Percentiles rank a stretch among this genome's conserved stretches.
These are phyloP conservation scores for Bipolaris gigantea DNA, from an alignment of 2,329 filamentous ascomycete genomes.

Conservation along the genomic window DNA sequence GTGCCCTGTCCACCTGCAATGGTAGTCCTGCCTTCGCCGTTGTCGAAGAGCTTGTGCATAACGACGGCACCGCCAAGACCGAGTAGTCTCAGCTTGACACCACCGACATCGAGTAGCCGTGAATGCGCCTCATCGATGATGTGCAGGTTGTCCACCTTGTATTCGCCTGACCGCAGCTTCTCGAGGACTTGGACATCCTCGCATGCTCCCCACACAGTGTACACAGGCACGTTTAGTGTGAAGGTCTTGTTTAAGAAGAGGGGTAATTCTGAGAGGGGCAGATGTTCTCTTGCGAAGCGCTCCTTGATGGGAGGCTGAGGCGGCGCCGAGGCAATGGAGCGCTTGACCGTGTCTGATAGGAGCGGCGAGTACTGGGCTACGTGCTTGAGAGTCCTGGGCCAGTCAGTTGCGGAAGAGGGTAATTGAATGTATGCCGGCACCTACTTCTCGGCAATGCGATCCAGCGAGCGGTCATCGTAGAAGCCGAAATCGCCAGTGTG, in stretches of 20 bases:
- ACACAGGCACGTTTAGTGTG: constrained; percentile 93
- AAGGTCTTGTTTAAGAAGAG: constrained; percentile 84
- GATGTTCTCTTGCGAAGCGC: constrained; percentile 76
- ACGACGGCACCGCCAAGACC: constrained; percentile 95
- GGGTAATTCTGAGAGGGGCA: constrained; percentile 90
- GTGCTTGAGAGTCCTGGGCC: constrained; percentile 84
- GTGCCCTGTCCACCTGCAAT: constrained; percentile 98
- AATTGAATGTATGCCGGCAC: constrained; percentile 34
- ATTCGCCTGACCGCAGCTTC: constrained; percentile 95
- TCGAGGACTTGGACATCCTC: constrained; percentile 97
- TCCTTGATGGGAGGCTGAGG: constrained; percentile 74
- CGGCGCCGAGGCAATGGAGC: constrained; percentile 67
- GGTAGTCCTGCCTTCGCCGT: constrained; percentile 94
- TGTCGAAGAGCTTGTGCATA: constrained; percentile 99
- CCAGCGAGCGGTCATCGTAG: constrained; percentile 93
- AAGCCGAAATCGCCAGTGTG: constrained; percentile 99
- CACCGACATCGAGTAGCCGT: constrained; percentile 89
- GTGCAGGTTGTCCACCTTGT: constrained; percentile 95
- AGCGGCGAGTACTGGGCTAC: constrained; percentile 98
- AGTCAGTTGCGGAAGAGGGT: constrained; percentile 14
- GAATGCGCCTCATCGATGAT: constrained; percentile 99
- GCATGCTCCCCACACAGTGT: constrained; percentile 98
- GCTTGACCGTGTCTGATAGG: constrained; percentile 74
- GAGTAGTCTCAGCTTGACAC: constrained; percentile 91
- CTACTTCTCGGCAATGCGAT: constrained; percentile 97